Evolutionary conservation across 768 basidiomycete genomes (phyloP).

Genomic region (Lenzites betulinus): DNA sequence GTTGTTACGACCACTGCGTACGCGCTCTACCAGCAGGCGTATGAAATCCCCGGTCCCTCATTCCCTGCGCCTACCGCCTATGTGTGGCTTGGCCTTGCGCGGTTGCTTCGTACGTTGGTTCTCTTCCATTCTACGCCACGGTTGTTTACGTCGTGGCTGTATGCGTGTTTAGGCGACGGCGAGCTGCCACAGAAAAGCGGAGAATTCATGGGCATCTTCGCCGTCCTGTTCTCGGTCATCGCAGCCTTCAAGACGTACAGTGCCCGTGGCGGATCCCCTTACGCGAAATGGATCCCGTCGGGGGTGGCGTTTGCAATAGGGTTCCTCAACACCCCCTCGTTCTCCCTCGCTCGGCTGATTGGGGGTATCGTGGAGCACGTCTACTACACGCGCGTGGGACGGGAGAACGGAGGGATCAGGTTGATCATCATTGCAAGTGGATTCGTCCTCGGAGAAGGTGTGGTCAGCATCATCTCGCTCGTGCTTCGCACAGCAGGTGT

Average conservation of each 20-base stretch:
- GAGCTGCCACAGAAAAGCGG: constrained; percentile 75
- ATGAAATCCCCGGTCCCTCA: constrained; percentile 88
- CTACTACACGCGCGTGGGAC: constrained; percentile 49
- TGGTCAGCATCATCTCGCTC: constrained; percentile 81
- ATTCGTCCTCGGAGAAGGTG: constrained; percentile 94
- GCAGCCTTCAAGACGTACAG: constrained; percentile 69
- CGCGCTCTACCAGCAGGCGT: constrained; percentile 83
- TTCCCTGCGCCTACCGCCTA: constrained; percentile 96
- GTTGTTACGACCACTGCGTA: constrained; percentile 88
- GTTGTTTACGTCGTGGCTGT: constrained; percentile 23
- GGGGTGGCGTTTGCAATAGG: constrained; percentile 96
- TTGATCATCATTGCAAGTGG: constrained; percentile 91
- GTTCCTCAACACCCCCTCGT: constrained; percentile 93
- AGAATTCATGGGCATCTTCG: constrained; percentile 80
- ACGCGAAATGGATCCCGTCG: constrained; percentile 83
- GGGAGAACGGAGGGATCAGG: constrained; percentile 60
- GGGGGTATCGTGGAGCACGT: constrained; percentile 83
- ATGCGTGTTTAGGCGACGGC: constrained; percentile 60
- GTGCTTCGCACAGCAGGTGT: constrained; percentile 73
- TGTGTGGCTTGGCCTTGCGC: constrained; percentile 84
- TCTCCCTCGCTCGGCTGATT: constrained; percentile 87
- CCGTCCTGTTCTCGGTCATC: constrained; percentile 64
- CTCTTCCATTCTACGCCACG: background rate
- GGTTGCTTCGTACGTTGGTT: constrained; percentile 62
- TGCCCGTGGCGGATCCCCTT: constrained; percentile 47